Base-by-base conservation (phyloP, 139 green algal species). In the Closterium sp. region DNA sequence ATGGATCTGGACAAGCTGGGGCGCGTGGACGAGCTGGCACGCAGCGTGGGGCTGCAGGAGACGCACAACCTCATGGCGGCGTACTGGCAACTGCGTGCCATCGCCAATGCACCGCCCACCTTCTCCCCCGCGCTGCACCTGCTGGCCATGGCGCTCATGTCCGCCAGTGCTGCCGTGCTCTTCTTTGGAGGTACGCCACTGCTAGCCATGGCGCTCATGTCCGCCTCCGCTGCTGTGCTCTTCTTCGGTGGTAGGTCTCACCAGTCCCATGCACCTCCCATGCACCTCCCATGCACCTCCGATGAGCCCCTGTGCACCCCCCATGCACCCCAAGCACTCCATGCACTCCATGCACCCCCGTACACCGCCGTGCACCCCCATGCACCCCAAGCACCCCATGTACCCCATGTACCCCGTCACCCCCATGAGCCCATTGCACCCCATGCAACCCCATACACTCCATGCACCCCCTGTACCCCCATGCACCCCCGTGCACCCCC, bases 1-100 rank as follows among this genome's bases (percentile, higher is more conserved):
- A 31, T 91, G 64, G 64, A 91, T 3, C 28, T 86, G 0, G 88
- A 91, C 4, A 91, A 91, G 64, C 88, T 91, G 32, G 88, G 88
- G 30, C 31, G 33, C 7, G 88, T 38, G 2, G 88, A 91, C 21
- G 88, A 91, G 1, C 28, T 91, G 32, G 88, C 88, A 9, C 64
- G 55, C 55, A 28, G 55, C 25, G 55, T 76, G 55, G 55, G 55
- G 12, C 5, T 76, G 55, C 4, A 19, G 55, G 55, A 76, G 55
- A 19, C 55, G 55, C 55, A 76, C 55, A 76, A 76, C 55, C 55
- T 76, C 55, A 76, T 76, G 55, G 55, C 55, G 12, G 55, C 55
- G 1, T 76, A 76, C 55, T 76, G 55, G 55, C 55, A 76, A 19
- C 55, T 76, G 55, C 0, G 55, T 5, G 55, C 55, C 55, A 76